phyloP scores from a whole-genome alignment of 2,329 filamentous ascomycete genomes.

The Diaporthe sp. region DNA sequence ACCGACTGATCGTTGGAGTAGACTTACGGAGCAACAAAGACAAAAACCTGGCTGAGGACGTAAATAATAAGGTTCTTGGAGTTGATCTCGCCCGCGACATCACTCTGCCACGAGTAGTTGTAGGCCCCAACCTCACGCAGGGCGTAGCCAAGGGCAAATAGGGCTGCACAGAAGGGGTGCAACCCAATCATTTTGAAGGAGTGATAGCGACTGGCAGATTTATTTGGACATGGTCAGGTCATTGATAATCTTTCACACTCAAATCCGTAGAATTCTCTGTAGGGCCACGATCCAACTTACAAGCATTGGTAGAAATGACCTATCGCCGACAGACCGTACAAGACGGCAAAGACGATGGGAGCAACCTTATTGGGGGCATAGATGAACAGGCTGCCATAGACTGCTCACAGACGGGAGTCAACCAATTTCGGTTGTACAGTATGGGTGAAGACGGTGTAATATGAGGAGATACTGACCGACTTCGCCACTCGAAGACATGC shows the following conservation, averaged over 20 bases:
- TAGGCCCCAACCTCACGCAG: conserved; percentile 62
- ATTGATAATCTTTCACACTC: neutral
- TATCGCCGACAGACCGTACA: conserved; percentile 56
- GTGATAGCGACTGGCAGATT: conserved; percentile 56
- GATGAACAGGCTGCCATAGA: conserved; percentile 48
- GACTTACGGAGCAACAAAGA: conserved; percentile 51
- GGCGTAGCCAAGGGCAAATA: conserved; percentile 65
- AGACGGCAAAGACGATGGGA: conserved; percentile 62
- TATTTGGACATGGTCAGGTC: neutral
- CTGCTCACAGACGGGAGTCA: neutral
- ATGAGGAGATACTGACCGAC: neutral
- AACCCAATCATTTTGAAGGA: conserved; percentile 61
- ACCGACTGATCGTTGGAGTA: too few species aligned
- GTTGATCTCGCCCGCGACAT: neutral
- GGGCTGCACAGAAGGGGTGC: conserved; percentile 58
- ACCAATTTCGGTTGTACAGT: neutral
- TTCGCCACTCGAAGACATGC: neutral
- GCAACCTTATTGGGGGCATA: conserved; percentile 66
- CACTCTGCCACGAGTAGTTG: conserved; percentile 47
- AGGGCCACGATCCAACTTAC: conserved; percentile 40
- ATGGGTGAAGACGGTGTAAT: neutral
- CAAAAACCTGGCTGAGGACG: conserved; percentile 47
- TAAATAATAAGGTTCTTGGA: conserved; percentile 43
- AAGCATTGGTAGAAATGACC: conserved; percentile 63
- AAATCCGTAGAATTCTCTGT: neutral